A percentile compares a stretch with the other conserved stretches of the same genome.
These are phyloP conservation scores for Erythrophleum fordii DNA, from an alignment of 306 rosid species.

Conservation along the genomic window DNA sequence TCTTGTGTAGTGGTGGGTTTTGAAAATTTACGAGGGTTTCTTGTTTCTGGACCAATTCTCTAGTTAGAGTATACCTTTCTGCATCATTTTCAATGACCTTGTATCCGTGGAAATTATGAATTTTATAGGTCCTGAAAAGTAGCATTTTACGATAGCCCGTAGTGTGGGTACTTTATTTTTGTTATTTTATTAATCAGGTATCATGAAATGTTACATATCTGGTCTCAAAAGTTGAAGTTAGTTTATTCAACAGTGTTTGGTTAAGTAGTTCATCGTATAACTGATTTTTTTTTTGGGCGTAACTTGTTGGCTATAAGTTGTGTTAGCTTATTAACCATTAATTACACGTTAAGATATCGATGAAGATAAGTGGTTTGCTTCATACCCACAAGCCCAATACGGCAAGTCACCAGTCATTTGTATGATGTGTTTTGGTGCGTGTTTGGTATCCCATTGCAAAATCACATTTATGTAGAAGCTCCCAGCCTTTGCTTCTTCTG, in stretches of 20 bases:
- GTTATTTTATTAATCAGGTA: not conserved
- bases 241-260: not conserved
- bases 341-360: not conserved
- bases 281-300: not conserved
- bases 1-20: not conserved
- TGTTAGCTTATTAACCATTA: not conserved
- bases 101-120: not conserved
- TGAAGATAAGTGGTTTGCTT: not conserved
- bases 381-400: too few species aligned
- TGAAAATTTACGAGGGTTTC: not conserved
- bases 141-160: not conserved
- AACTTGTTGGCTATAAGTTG: constrained; percentile 8
- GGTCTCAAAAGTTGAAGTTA: not conserved
- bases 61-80: not conserved
- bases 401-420: too few species aligned
- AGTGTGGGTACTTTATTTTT: constrained; percentile 3
- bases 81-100: not conserved
- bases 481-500: too few species aligned
- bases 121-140: not conserved
- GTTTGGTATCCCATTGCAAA: too few species aligned
- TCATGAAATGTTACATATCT: not conserved
- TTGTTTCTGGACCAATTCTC: not conserved
- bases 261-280: not conserved
- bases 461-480: too few species aligned
- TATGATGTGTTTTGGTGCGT: too few species aligned